Evolutionary conservation across 1,284 basidiomycete species (phyloP), one percentile per base, ranked within the genome.

Genomic region (Caloboletus inedulis): DNA sequence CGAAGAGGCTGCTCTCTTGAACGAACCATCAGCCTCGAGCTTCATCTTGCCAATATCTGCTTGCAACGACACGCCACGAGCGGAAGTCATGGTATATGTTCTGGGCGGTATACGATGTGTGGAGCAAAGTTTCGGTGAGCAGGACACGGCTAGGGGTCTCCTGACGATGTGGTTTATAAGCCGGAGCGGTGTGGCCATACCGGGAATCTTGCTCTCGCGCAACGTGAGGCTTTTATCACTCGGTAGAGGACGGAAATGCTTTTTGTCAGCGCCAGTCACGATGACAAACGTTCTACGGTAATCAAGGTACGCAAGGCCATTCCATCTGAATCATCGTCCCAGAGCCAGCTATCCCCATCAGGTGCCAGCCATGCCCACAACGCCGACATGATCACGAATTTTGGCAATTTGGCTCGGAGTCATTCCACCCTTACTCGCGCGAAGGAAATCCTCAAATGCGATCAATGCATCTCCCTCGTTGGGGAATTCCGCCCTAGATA

Each of bases 331-430:
- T 9, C 40, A 25, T 30, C 23, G 10, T 18, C 16, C 31, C 8
- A n/a, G 21, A 33, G 41, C 31, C 25, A 53, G 18, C 30, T 19
- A 18, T 13, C 8, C 13, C 23, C 25, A 10, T 61, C 69, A 90
- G 51, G 80, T 86, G 30, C 89, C 89, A 31, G 82, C 84, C 89
- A 91, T 91, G 10, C 89, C 89, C 45, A 82, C 74, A 34, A 90
- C 77, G 18, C 87, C 88, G 37, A 89, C 84, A 27, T 77, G 74
- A 64, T 91, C 89, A 31, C 89, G 79, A 62, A 91, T 89, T 72
- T 79, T 87, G 25, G 89, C 89, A 53, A 91, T 87, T 64, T 91
- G 86, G 60, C 74, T 82, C 0, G 84, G 78, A 5, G 81, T 86
- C 56, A 91, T 75, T 12, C 76, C 73, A 10, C 80, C 82, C 63